Conservation (phyloP, 345 rosid genomes). For the Eucalyptus cloeziana region DNA sequence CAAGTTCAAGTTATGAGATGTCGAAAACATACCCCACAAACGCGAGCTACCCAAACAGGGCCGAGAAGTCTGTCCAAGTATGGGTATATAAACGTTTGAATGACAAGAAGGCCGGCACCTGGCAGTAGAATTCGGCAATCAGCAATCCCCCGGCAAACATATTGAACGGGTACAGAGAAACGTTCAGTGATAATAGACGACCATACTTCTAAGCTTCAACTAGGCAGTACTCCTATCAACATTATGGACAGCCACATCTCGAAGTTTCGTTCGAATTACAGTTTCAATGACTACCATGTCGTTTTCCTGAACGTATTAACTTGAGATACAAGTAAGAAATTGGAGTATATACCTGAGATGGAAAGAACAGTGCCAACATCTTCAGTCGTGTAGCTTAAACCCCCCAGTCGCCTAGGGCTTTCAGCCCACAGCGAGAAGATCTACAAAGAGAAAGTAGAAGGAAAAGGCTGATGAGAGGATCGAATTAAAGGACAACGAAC, state of each 20-base stretch:
- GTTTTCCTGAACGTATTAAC: background rate
- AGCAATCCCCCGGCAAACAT: background rate
- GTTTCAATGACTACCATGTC: background rate
- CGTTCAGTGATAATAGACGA: background rate
- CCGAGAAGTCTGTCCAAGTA: conserved; percentile 57
- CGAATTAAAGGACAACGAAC: background rate
- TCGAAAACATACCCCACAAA: conserved; percentile 44
- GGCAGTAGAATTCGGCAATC: background rate
- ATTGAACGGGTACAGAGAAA: background rate
- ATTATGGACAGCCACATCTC: background rate
- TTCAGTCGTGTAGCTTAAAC: conserved; percentile 50
- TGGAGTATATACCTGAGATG: conserved; percentile 37
- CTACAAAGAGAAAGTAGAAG: conserved; percentile 7
- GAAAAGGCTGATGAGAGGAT: background rate
- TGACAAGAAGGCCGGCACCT: conserved; percentile 79
- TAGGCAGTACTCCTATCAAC: background rate
- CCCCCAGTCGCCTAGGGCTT: conserved; percentile 61
- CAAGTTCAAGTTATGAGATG: background rate
- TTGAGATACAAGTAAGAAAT: background rate
- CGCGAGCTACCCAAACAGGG: conserved; percentile 35
- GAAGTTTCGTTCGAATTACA: background rate
- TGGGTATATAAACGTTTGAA: conserved; percentile 59
- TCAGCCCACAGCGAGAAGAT: conserved; percentile 87
- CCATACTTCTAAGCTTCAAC: background rate
- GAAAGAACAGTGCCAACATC: conserved; percentile 74